Percentiles rank a stretch among this genome's conserved stretches.
phyloP scores from a whole-genome alignment of 345 rosid species.

The Trapa bicornis region DNA sequence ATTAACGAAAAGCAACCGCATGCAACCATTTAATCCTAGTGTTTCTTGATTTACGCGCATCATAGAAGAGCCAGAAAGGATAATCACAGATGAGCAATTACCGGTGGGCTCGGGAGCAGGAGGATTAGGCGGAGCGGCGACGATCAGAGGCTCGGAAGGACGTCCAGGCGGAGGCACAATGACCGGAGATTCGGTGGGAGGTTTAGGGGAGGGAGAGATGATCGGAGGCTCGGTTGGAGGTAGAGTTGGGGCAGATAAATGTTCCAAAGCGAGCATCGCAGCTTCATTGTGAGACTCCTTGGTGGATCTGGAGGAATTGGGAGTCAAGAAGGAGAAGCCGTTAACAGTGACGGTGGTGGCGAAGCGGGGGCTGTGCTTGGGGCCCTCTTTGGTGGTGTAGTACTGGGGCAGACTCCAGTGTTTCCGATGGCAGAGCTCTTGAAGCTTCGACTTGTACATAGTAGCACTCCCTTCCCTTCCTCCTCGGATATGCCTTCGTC shows the following conservation, averaged over 20 bases:
- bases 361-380: constrained; percentile 22
- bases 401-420: constrained; percentile 25
- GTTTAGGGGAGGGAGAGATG: not conserved
- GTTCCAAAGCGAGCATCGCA: constrained; percentile 19
- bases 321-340: constrained; percentile 13
- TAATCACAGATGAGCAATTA: not conserved
- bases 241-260: constrained; percentile 7
- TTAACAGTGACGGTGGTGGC: constrained; percentile 24
- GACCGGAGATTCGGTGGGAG: not conserved
- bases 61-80: not conserved
- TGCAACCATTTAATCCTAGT: not conserved
- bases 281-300: constrained; percentile 29
- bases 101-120: not conserved
- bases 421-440: constrained; percentile 22
- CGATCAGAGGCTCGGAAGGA: not conserved
- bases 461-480: not conserved
- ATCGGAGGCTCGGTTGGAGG: not conserved
- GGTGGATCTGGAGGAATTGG: constrained; percentile 8
- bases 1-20: not conserved
- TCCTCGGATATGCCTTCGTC: too few relatives aligned
- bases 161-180: not conserved
- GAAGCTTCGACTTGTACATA: constrained; percentile 28
- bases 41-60: not conserved
- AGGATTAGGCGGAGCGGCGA: constrained; percentile 1
- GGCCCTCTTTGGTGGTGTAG: constrained; percentile 13